Base-by-base conservation (phyloP, 2,329 filamentous ascomycete species). In the Chaetomium sp. region DNA sequence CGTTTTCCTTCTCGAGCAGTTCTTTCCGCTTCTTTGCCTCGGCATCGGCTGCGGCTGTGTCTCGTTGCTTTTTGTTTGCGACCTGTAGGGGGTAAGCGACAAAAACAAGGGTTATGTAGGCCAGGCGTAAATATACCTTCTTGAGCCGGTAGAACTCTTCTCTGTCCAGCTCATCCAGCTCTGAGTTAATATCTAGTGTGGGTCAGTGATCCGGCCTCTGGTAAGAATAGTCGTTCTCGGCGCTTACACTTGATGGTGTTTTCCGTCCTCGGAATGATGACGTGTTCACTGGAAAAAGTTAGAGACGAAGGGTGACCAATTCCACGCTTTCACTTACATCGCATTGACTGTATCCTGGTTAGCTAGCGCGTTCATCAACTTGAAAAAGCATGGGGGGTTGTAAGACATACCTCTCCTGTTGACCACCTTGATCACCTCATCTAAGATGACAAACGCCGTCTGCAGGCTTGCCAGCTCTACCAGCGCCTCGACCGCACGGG, bases 381-480 rank as follows among this genome's bases (percentile, higher is more conserved):
- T 11, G 32, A 4, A 27, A 45, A 8, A 33, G 14, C 11, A 37
- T 11, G 35, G 9, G 12, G 19, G 27, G 6, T 4, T 10, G 11
- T 6, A 37, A 27, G n/a, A 69, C 77, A 70, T 72, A 88, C 87
- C 87, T 89, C 94, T 87, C 68, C 94, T 84, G 72, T 99, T 99
- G 54, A 99, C 94, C 33, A 97, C 91, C 77, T 99, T 99, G 76
- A 99, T 99, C 55, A 99, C 94, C 73, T 99, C 94, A 70, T 99
- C 94, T 58, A 99, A 74, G 62, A 97, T 97, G 48, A 99, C 90
- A 71, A 99, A 99, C 5, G 94, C 94, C 61, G 94, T 99, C 82
- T 86, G 92, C 66, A 97, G 77, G 76, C 91, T 96, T 14, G 92
- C 92, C 61, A 97, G 78, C 74, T 97, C 92, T 1, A 97, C 92